Evolutionary conservation across 768 basidiomycete genomes (phyloP).

Genomic region (Hygrocybe punicea): DNA sequence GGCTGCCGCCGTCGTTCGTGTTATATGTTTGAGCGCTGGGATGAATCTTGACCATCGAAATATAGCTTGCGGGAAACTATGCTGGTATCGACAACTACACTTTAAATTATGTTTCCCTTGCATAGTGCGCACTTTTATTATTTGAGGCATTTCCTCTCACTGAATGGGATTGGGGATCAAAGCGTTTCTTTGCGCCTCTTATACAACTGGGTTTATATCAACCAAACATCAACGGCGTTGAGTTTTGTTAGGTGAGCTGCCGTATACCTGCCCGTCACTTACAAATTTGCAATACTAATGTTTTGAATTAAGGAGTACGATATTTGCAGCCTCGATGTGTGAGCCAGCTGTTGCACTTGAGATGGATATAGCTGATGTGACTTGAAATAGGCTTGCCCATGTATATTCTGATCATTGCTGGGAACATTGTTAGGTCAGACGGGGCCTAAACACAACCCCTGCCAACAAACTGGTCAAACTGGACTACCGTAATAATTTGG

Average conservation of each 20-base stretch:
- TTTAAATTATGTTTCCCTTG: conserved; percentile 30
- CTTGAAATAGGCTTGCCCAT: too few species aligned
- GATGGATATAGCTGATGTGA: too few species aligned
- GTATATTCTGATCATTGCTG: too few species aligned
- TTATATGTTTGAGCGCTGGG: background rate
- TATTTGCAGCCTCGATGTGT: too few species aligned
- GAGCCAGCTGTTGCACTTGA: too few species aligned
- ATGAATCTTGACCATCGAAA: background rate
- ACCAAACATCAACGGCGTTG: conserved; percentile 7
- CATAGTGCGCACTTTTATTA: conserved; percentile 25
- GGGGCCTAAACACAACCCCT: too few species aligned
- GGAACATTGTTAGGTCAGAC: too few species aligned
- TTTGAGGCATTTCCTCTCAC: background rate
- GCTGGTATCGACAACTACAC: conserved; percentile 30
- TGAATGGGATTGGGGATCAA: background rate
- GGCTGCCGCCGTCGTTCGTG: conserved; percentile 31
- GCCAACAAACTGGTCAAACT: too few species aligned
- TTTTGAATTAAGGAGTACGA: too few species aligned
- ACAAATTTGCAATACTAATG: too few species aligned
- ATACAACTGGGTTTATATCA: conserved; percentile 26
- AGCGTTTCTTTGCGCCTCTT: conserved; percentile 15
- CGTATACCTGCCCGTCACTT: too few species aligned
- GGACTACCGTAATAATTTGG: too few species aligned
- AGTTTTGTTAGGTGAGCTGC: background rate
- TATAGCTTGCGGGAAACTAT: conserved; percentile 30